phyloP scores from a whole-genome alignment of 2,329 filamentous ascomycete genomes.

The Fusarium sp. region DNA sequence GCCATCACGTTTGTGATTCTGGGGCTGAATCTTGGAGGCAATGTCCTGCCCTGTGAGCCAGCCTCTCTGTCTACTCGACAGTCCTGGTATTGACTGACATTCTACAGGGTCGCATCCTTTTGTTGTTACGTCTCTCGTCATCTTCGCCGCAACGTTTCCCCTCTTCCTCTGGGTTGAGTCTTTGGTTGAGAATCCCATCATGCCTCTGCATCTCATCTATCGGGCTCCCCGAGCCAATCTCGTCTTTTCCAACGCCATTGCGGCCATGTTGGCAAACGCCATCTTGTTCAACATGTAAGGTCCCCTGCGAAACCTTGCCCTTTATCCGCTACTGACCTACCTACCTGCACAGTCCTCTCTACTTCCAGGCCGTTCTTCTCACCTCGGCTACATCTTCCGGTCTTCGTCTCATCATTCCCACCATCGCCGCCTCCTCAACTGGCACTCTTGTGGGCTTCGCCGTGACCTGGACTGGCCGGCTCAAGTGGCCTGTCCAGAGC shows the following conservation, averaged over 20 bases:
- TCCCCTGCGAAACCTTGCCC: neutral
- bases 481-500: slow-evolving; percentile 66
- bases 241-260: slow-evolving; percentile 64
- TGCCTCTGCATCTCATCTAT: slow-evolving; percentile 64
- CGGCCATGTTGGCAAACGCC: slow-evolving; percentile 61
- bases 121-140: slow-evolving; percentile 60
- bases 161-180: slow-evolving; percentile 63
- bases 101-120: slow-evolving; percentile 64
- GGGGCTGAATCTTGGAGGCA: slow-evolving; percentile 70
- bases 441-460: slow-evolving; percentile 69
- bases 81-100: slow-evolving; percentile 9
- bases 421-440: slow-evolving; percentile 61
- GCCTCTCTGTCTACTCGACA: neutral
- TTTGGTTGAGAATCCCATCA: slow-evolving; percentile 62
- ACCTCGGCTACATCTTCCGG: slow-evolving; percentile 75
- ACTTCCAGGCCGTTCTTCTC: slow-evolving; percentile 78
- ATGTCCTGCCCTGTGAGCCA: slow-evolving; percentile 65
- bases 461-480: slow-evolving; percentile 65
- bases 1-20: slow-evolving; percentile 67
- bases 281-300: slow-evolving; percentile 67
- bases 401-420: slow-evolving; percentile 73
- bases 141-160: slow-evolving; percentile 59
- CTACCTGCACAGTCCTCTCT: slow-evolving; percentile 65
- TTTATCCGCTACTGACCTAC: neutral
- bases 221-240: slow-evolving; percentile 64